Conservation (phyloP, 148 eudicot genomes). For the Polygonum maritimum region DNA sequence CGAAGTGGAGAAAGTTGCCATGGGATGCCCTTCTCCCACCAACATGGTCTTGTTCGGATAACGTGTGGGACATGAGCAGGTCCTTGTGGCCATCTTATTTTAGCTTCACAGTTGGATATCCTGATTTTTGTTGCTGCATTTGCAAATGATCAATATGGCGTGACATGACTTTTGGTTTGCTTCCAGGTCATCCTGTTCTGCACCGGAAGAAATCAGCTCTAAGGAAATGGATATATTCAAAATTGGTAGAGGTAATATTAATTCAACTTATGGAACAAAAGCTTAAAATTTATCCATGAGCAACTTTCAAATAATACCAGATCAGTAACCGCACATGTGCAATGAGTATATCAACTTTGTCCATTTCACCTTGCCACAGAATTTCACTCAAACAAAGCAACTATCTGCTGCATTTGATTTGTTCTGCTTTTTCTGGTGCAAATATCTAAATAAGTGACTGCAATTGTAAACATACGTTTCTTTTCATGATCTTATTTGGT, state of each 20-base stretch:
- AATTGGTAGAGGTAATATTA: conserved; percentile 37
- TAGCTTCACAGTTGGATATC: neutral
- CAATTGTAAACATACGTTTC: neutral
- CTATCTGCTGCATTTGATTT: neutral
- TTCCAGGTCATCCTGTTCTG: conserved; percentile 68
- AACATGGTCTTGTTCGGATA: conserved; percentile 75
- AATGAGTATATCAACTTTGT: neutral
- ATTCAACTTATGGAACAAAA: neutral
- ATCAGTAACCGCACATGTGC: neutral
- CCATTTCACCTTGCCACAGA: neutral
- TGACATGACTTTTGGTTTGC: neutral
- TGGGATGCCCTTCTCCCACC: conserved; percentile 64
- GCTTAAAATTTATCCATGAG: neutral
- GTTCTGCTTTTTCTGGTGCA: neutral
- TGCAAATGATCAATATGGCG: conserved; percentile 1
- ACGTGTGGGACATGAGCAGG: conserved; percentile 80
- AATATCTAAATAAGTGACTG: neutral
- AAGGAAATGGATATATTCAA: conserved; percentile 46
- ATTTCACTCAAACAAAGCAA: neutral
- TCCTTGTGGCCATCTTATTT: conserved; percentile 9
- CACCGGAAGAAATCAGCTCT: conserved; percentile 50
- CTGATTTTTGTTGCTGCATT: neutral
- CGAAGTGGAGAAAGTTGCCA: conserved; percentile 82
- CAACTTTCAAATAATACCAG: neutral
- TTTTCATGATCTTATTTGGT: neutral